Base-by-base conservation (phyloP, 164 flowering plant genomes). In the Berberis vulgaris region DNA sequence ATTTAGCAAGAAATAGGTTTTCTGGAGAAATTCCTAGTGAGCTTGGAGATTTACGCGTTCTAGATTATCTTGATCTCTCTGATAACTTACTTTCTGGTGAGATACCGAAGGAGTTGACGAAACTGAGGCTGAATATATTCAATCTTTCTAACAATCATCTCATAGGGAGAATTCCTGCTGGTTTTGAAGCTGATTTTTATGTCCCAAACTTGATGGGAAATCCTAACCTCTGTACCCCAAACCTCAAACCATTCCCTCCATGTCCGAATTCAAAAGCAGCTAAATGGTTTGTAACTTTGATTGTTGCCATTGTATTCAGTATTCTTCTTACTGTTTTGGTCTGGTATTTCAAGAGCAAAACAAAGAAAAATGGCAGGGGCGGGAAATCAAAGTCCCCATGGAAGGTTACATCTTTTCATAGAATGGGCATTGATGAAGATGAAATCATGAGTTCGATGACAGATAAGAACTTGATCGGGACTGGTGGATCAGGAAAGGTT, bases 401-500 rank as follows among this genome's bases (percentile, higher is more conserved):
- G 82, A 83, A 76, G 64, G 65, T 76, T 7, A 78, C 78, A 3
- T 12, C 80, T 1, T 87, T 84, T 62, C 91, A 83, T 10, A 76
- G 74, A 12, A 54, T 75, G 45, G 68, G 75, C 45, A 70, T 80
- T 63, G 68, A 65, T 3, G 89, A 81, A 50, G 78, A 74, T 0
- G 90, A 83, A 42, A 71, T 87, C 1, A 3, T 81, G 5, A 41
- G 60, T 2, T 64, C 69, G 0, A 11, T 90, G 49, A 81, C 61
- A 0, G 81, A 80, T 0, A 76, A 75, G 6, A 84, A 90, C 52
- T 50, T 79, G 7, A 76, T 90, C 43, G 95, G 85, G 4, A 9
- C 70, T 1, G 97, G 95, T 1, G 81, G 84, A 49, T 81, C 92
- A 5, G 87, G 92, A 11, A 74, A 40, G 64, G 95, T 90, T 1